Base-by-base conservation (phyloP, 805 yeast genomes). In the Gaillardinia entomophila region DNA sequence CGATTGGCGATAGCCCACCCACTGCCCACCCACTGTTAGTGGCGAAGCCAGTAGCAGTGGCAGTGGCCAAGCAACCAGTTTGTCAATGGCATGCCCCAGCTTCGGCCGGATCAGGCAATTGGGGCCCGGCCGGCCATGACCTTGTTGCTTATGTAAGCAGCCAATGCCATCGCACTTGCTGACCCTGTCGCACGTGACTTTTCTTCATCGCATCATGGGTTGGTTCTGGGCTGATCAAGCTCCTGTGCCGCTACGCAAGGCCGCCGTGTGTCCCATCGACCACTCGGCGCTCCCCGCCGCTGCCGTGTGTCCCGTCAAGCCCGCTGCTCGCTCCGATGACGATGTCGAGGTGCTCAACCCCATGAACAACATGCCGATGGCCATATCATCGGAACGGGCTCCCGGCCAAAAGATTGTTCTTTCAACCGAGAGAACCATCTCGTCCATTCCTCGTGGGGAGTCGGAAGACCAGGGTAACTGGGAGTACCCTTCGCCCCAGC, bases 401-500 rank as follows among this genome's bases (percentile, higher is more conserved):
- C 86, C 92, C 1, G 95, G 94, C 17, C 98, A 92, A 58, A 75
- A 71, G 38, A 46, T 85, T 24, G 77, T 74, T 23, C 66, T 92
- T 20, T 88, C 97, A 7, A 85, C 92, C 0, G 85, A 82, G 27
- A 76, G 96, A 46, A 82, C 95, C 2, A 57, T 79, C 24, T 86
- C 96, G 12, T 62, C 86, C 2, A 92, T 92, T 33, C 98, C 98
- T 14, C 73, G 86, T 41, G 97, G 97, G 18, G 74, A 67, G 18
- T 52, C 54, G 11, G 67, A 63, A 2, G 68, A 64, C 7, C 78
- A 77, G 39, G 95, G 95, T 2, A 77, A 80, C 30, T 92, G 99
- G 99, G 98, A 92, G 60, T 92, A 92, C 54, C 99, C 99, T 2
- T 86, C 96, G 2, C 98, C 99, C 1, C 98, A 92, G 60, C 99